phyloP scores from a whole-genome alignment of 306 rosid genomes.

The Geum urbanum region DNA sequence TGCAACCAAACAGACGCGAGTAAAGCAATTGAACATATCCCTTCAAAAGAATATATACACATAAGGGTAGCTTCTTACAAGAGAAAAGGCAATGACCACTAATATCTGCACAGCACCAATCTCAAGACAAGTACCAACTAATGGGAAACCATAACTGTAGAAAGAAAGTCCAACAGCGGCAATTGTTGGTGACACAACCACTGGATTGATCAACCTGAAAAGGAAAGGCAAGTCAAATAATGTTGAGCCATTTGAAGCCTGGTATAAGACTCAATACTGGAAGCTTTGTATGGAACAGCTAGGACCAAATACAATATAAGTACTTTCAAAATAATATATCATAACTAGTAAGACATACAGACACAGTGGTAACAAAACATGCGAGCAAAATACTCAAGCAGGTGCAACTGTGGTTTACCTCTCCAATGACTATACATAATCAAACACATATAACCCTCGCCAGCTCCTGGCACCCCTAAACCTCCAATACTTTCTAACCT shows the following conservation, averaged over 20 bases:
- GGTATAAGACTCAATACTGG: neutral
- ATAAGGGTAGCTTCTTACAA: conserved; percentile 45
- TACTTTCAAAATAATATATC: neutral
- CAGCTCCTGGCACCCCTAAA: neutral
- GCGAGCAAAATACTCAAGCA: neutral
- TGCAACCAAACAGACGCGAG: conserved; percentile 1
- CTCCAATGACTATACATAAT: conserved; percentile 2
- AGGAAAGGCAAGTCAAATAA: conserved; percentile 21
- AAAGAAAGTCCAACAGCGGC: conserved; percentile 99
- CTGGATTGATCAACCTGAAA: conserved; percentile 94
- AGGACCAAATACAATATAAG: neutral
- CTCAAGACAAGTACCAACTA: conserved; percentile 90
- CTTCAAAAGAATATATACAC: neutral
- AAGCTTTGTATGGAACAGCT: neutral
- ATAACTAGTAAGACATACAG: neutral
- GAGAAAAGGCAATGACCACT: conserved; percentile 74
- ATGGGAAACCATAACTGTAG: conserved; percentile 87
- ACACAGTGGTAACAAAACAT: conserved; percentile 1
- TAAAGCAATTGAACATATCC: neutral
- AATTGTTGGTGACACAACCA: conserved; percentile 92
- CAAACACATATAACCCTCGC: too few relatives aligned
- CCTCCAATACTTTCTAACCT: conserved; percentile 1
- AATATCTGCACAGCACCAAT: conserved; percentile 92
- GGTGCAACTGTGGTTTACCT: neutral
- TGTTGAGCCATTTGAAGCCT: conserved; percentile 2